phyloP scores from a whole-genome alignment of 768 basidiomycete genomes.

The Trametes cubensis region DNA sequence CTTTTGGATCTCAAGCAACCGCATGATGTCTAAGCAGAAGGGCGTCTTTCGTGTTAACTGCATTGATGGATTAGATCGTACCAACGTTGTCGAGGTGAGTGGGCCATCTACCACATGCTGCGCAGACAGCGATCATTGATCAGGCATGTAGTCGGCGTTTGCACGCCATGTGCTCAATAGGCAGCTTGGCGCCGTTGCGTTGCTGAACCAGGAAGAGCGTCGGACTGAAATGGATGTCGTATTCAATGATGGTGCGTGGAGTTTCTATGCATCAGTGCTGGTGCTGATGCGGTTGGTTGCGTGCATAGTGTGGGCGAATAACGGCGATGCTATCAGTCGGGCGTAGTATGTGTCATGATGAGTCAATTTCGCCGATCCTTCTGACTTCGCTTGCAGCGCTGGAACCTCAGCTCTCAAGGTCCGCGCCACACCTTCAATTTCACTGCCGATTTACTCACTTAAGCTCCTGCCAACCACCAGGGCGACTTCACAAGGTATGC shows the following conservation, averaged over 20 bases:
- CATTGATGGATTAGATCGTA: conserved; percentile 93
- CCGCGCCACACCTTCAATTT: conserved; percentile 28
- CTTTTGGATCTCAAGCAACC: conserved; percentile 77
- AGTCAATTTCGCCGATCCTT: background rate
- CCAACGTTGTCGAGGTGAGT: conserved; percentile 87
- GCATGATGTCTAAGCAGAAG: conserved; percentile 76
- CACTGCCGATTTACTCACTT: conserved; percentile 5
- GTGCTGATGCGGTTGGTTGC: conserved; percentile 1
- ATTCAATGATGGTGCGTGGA: conserved; percentile 72
- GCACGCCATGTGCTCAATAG: conserved; percentile 79
- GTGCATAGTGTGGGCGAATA: conserved; percentile 90
- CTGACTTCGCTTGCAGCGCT: conserved; percentile 54
- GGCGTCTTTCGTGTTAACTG: conserved; percentile 92
- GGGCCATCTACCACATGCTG: background rate
- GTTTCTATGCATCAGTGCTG: background rate
- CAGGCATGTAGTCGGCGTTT: conserved; percentile 74
- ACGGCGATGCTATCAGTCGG: conserved; percentile 92
- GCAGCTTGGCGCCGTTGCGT: conserved; percentile 73
- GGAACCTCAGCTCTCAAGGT: conserved; percentile 97
- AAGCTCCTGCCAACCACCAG: conserved; percentile 39
- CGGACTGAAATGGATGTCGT: conserved; percentile 67
- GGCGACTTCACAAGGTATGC: conserved; percentile 83
- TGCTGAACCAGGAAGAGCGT: conserved; percentile 56
- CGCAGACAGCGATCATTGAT: conserved; percentile 9
- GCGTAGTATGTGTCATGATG: conserved; percentile 62